Evolutionary conservation across 1,139 yeast genomes (phyloP), one percentile per base, ranked within the genome.

Genomic region (Suhomyces bolitotheri): DNA sequence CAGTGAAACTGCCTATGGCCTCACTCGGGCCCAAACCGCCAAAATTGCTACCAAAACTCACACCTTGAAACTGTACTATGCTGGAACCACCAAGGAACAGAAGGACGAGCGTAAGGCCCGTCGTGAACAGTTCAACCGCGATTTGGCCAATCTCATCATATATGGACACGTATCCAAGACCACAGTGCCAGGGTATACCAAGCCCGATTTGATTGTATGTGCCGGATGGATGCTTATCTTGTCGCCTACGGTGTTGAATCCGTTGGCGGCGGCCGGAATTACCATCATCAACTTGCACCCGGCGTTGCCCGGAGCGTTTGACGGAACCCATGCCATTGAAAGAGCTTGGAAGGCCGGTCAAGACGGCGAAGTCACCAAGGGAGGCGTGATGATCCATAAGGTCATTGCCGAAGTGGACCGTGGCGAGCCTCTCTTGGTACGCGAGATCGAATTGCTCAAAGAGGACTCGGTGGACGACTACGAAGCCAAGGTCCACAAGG

Each of bases 171-270:
- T 60, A 24, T 62, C 60, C 12, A 74, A 40, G 30, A 23, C 49
- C 41, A 8, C 6, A 17, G 22, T 21, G 7, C 35, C 49, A 42
- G 31, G 44, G 43, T 69, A 75, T 40, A 61, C 58, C 27, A 66
- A 68, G 49, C 97, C 98, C 3, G 85, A 84, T 47, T 70, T 92
- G 46, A 80, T 92, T 31, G 97, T 92, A 6, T 92, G 98, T 64
- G 98, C 98, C 7, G 98, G 98, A 2, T 92, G 98, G 97, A 83
- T 92, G 92, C 75, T 92, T 39, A 92, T 92, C 41, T 71, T 92
- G 45, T 84, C 96, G 2, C 82, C 89, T 2, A 70, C 77, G 12
- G 88, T 87, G 43, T 68, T 92, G 45, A 66, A 69, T 30, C 90
- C 92, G 2, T 63, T 90, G 29, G 78, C 71, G 36, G 59, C 71